Evolutionary conservation across 2,329 filamentous ascomycete genomes (phyloP), one percentile per base, ranked within the genome.

Genomic region (Lasiodiplodia gonubiensis): DNA sequence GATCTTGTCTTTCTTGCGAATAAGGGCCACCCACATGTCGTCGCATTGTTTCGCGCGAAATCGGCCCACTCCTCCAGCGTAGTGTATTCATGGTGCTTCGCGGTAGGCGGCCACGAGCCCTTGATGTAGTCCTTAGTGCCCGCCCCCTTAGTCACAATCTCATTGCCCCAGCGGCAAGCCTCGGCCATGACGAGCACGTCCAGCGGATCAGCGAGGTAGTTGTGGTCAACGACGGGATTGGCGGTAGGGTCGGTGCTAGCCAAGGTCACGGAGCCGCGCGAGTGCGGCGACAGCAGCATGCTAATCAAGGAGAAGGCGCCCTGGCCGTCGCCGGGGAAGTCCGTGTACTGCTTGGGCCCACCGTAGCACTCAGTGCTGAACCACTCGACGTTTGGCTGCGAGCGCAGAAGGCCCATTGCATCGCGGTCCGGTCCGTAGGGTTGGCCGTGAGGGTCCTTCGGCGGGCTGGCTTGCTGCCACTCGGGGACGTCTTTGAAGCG

Each of bases 291-390:
- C 16, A 75, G 64, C 2, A 78, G 66, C 10, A 54, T 54, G 51
- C 25, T 66, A 16, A 57, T 37, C 33, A 66, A 1, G 25, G 64
- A 16, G 52, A 90, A 90, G 0, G 83, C 84, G 68, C 86, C 81
- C 66, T 88, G 81, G 21, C 82, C 78, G 52, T 87, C 80, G 2
- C 80, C 76, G 0, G 87, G 87, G 65, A 83, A 85, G 46, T 87
- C 77, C 23, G 80, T 78, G 68, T 82, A 88, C 68, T 88, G 85
- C 70, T 86, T 87, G 0, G 87, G 86, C 0, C 86, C 86, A 4
- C 86, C 86, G 70, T 88, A 89, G 71, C 85, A 86, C 72, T 89
- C 87, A 0, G 87, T 89, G 37, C 82, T 86, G 77, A 88, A 89
- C 75, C 88, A 85, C 71, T 90, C 88, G 59, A 88, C 74, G 71